Percentiles rank a stretch among this genome's conserved stretches.
These are phyloP conservation scores for Keithomyces neogunnii DNA, from an alignment of 2,329 filamentous ascomycete genomes.

Conservation along the genomic window DNA sequence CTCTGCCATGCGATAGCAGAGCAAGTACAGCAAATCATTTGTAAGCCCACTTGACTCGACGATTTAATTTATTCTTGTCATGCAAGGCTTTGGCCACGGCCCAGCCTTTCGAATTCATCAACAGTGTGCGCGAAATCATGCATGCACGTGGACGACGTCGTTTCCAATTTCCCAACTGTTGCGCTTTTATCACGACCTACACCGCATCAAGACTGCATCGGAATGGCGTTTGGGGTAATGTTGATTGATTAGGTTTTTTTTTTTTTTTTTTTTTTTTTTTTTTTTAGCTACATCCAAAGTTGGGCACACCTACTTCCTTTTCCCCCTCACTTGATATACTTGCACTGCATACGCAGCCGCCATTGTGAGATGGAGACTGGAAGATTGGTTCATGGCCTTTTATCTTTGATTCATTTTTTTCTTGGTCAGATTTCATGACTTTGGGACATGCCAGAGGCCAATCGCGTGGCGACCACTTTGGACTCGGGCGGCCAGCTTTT, in stretches of 20 bases:
- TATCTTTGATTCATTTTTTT: too few relatives aligned
- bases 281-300: neutral
- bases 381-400: neutral
- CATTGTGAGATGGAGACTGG: neutral
- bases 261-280: neutral
- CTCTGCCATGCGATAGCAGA: neutral
- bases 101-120: neutral
- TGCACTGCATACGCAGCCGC: neutral
- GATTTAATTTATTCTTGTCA: neutral
- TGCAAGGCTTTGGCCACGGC: slow-evolving; percentile 4
- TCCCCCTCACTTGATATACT: neutral
- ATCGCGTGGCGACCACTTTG: too few relatives aligned
- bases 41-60: neutral
- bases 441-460: too few relatives aligned
- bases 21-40: neutral
- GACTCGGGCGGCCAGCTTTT: too few relatives aligned
- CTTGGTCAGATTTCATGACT: too few relatives aligned
- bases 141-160: neutral
- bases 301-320: neutral
- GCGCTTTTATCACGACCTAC: neutral
- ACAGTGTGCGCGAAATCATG: neutral
- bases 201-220: slow-evolving; percentile 8
- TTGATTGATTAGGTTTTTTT: neutral
- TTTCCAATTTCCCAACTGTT: neutral
- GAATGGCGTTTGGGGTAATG: slow-evolving; percentile 6